These are phyloP conservation scores for Ichthyophthirius multifiliis DNA, from an alignment of 169 alveolate species.

Conservation along the genomic window DNA sequence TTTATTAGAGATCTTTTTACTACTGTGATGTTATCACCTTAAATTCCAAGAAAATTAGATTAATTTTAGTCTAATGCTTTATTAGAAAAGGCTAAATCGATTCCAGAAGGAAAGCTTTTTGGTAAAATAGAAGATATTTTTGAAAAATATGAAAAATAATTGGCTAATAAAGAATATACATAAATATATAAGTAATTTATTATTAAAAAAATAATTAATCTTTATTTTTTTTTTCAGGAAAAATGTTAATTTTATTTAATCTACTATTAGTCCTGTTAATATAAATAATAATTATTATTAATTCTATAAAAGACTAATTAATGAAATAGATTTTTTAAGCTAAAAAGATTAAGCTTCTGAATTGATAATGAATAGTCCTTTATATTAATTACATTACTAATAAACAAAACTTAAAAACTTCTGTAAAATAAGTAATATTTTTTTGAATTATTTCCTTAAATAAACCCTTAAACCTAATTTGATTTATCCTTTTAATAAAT, in stretches of 20 bases:
- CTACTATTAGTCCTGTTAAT: background rate
- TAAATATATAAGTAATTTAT: background rate
- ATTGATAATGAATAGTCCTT: background rate
- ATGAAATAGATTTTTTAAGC: background rate
- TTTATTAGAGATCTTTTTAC: background rate
- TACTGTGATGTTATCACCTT: background rate
- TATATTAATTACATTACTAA: background rate
- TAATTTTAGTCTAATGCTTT: background rate
- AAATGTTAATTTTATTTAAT: background rate
- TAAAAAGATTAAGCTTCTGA: background rate
- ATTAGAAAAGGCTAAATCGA: background rate
- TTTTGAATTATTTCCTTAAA: background rate
- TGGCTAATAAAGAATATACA: background rate
- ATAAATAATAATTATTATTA: background rate
- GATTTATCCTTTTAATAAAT: background rate
- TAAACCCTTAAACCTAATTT: background rate
- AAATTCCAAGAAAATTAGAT: background rate
- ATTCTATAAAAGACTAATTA: background rate
- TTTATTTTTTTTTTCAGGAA: background rate
- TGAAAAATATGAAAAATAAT: background rate
- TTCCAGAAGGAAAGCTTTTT: background rate
- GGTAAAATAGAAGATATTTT: slow-evolving; percentile 7
- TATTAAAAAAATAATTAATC: background rate
- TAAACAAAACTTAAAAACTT: background rate
- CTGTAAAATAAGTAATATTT: background rate